Evolutionary conservation across 306 rosid species (phyloP).

Genomic region (Crotalaria pallida): DNA sequence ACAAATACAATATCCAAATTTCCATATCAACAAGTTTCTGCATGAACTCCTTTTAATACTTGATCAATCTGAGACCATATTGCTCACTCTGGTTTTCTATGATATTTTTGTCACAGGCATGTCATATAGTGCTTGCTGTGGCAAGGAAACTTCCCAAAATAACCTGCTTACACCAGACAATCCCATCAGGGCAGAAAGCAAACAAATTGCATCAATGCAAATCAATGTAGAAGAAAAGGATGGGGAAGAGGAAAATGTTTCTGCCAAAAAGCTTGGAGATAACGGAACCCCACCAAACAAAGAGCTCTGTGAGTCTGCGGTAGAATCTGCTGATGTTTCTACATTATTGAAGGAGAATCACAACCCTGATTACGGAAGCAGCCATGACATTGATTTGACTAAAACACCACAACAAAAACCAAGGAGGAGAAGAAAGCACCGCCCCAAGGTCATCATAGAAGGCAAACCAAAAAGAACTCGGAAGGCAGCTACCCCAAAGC

Average conservation of each 20-base stretch:
- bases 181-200: constrained; percentile 20
- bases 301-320: constrained; percentile 24
- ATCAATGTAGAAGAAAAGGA: constrained; percentile 20
- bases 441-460: constrained; percentile 83
- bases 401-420: constrained; percentile 47
- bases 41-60: constrained; percentile 1
- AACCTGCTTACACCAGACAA: constrained; percentile 40
- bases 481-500: constrained; percentile 40
- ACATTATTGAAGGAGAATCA: constrained; percentile 33
- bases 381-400: constrained; percentile 22
- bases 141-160: constrained; percentile 27
- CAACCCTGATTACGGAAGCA: constrained; percentile 31
- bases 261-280: constrained; percentile 18
- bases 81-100: constrained; percentile 11
- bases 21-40: not conserved
- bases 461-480: constrained; percentile 48
- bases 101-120: constrained; percentile 29
- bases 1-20: not conserved
- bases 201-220: constrained; percentile 15
- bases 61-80: not conserved
- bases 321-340: constrained; percentile 29
- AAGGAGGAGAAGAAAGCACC: constrained; percentile 65
- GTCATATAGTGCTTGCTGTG: constrained; percentile 14
- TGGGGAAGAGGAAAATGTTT: constrained; percentile 21
- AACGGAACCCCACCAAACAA: constrained; percentile 21